These are phyloP conservation scores for Erodium moschatum DNA, from an alignment of 441 rosid genomes.

Conservation along the genomic window DNA sequence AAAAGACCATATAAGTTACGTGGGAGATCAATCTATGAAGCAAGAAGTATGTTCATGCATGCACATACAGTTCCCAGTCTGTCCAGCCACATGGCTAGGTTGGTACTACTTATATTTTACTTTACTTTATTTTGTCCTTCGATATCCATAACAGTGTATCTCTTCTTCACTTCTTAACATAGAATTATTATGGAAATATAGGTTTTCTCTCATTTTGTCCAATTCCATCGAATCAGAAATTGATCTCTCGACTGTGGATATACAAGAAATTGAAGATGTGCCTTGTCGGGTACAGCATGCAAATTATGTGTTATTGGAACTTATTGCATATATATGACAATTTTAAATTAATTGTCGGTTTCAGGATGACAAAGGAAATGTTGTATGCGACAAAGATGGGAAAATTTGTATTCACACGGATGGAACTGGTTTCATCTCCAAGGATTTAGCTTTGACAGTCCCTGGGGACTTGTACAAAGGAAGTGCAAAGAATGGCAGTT, in stretches of 20 bases:
- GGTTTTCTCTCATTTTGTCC: conserved; percentile 66
- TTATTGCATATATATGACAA: not conserved
- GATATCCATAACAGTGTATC: not conserved
- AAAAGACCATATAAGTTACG: conserved; percentile 30
- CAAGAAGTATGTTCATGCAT: conserved; percentile 67
- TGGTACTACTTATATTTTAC: conserved; percentile 9
- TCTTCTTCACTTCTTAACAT: not conserved
- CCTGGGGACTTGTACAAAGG: conserved; percentile 12
- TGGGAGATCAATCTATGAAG: conserved; percentile 47
- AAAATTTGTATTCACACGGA: conserved; percentile 47
- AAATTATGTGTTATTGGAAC: conserved; percentile 1
- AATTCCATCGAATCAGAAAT: conserved; percentile 45
- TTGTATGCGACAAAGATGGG: conserved; percentile 32
- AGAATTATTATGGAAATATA: conserved; percentile 26
- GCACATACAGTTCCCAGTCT: conserved; percentile 37
- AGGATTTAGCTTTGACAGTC: conserved; percentile 65
- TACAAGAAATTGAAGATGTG: conserved; percentile 31
- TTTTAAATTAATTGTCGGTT: not conserved
- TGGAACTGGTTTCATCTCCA: conserved; percentile 74
- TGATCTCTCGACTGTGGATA: conserved; percentile 28
- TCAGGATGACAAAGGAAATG: conserved; percentile 41
- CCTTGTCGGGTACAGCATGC: conserved; percentile 40
- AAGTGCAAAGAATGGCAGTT: not conserved
- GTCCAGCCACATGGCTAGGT: conserved; percentile 65
- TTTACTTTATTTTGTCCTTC: not conserved